phyloP scores from a whole-genome alignment of 2,329 filamentous ascomycete genomes.

The Gliomastix tumulicola region DNA sequence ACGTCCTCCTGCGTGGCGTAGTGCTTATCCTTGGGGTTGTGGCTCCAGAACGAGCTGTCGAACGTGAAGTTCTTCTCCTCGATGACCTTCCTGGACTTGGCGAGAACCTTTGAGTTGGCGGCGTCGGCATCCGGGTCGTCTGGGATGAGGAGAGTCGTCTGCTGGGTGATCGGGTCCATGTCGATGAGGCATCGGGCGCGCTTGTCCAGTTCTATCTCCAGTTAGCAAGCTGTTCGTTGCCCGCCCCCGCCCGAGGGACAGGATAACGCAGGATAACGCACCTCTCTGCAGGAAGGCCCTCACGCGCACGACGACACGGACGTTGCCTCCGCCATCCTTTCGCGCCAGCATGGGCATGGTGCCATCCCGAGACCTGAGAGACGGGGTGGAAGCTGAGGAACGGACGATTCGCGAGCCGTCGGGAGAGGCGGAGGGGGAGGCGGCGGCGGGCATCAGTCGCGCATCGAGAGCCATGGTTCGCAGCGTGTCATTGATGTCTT shows the following conservation, averaged over 20 bases:
- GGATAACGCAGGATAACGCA: conserved; percentile 37
- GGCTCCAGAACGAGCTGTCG: conserved; percentile 98
- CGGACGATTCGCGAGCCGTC: conserved; percentile 29
- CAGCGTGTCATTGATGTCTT: conserved; percentile 30
- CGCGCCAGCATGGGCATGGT: conserved; percentile 49
- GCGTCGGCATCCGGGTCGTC: conserved; percentile 45
- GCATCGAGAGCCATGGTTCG: conserved; percentile 32
- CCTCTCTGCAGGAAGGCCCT: conserved; percentile 73
- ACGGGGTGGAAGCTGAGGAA: conserved; percentile 73
- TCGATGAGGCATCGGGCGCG: conserved; percentile 77
- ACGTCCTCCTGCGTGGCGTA: conserved; percentile 92
- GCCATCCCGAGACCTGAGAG: conserved; percentile 65
- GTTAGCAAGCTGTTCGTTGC: too few relatives aligned
- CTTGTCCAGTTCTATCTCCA: conserved; percentile 64
- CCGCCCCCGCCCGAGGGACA: background rate
- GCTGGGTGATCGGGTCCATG: conserved; percentile 85
- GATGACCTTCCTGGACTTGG: conserved; percentile 62
- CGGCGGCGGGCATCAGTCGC: conserved; percentile 36
- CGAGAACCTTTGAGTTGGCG: conserved; percentile 31
- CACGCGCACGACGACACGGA: conserved; percentile 75
- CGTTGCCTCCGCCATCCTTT: conserved; percentile 65
- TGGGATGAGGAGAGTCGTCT: conserved; percentile 73
- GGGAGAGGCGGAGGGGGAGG: conserved; percentile 17
- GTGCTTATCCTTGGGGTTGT: conserved; percentile 69
- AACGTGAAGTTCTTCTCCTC: conserved; percentile 94